These are phyloP conservation scores for Yamadazyma sp. DNA, from an alignment of 805 yeast species.

Conservation along the genomic window DNA sequence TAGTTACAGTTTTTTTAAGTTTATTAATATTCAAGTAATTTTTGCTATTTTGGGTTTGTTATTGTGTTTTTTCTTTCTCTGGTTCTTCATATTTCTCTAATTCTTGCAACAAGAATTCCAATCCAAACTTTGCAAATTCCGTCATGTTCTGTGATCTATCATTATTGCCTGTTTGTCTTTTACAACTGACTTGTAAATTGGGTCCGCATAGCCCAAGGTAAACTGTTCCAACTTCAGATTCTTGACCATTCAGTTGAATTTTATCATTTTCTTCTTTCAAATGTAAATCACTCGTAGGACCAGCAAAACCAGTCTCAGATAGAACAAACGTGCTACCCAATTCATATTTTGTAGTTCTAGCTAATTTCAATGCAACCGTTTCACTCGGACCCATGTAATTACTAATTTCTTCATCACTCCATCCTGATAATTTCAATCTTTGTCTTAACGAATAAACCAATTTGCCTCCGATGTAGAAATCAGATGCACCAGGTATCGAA, in stretches of 20 bases:
- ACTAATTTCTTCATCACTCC: conserved; percentile 68
- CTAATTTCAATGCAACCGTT: conserved; percentile 68
- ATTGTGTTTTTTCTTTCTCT: too few species aligned
- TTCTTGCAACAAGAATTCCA: conserved; percentile 55
- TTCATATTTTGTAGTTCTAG: conserved; percentile 75
- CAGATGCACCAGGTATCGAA: conserved; percentile 81
- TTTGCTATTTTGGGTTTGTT: too few species aligned
- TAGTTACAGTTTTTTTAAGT: too few species aligned
- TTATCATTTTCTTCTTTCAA: conserved; percentile 22
- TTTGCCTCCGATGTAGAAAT: conserved; percentile 81
- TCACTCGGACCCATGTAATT: conserved; percentile 81
- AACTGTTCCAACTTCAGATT: conserved; percentile 55
- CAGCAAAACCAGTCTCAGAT: conserved; percentile 88
- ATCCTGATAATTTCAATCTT: conserved; percentile 71
- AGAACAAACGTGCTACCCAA: conserved; percentile 79
- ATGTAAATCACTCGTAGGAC: conserved; percentile 54
- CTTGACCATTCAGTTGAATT: conserved; percentile 1
- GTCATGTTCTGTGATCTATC: conserved; percentile 73
- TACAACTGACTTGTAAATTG: conserved; percentile 46
- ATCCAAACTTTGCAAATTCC: conserved; percentile 65
- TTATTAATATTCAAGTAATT: too few species aligned
- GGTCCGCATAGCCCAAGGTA: conserved; percentile 73
- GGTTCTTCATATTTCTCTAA: conserved; percentile 22
- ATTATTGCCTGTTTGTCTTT: conserved; percentile 41
- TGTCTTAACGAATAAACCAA: conserved; percentile 75